Evolutionary conservation across 1,284 basidiomycete genomes (phyloP), one percentile per base, ranked within the genome.

Genomic region (Leccinum insigne): DNA sequence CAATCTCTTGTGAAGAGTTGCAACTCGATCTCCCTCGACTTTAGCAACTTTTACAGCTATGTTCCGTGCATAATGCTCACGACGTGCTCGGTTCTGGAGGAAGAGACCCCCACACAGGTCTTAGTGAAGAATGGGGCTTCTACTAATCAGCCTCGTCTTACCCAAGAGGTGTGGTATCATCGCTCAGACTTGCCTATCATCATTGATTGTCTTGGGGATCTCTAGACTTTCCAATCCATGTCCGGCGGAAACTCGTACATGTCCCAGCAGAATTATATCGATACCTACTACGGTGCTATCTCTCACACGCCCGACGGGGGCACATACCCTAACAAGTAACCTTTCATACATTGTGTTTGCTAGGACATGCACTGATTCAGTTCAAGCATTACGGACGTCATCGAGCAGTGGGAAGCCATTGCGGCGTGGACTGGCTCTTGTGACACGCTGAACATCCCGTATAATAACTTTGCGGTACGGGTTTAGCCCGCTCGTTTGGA

Each of bases 361-460:
- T 38, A 56, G n/a, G 13, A 18, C 35, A 21, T 59, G 52, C 60
- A 18, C 60, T 63, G 23, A 65, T 49, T 32, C 2, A 5, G 13
- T 21, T 42, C 58, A 23, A 71, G 70, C 7, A 67, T 69, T 8
- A 21, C 29, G 2, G 38, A 40, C 14, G 35, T 66, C 14, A 56
- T 63, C 2, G 64, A 40, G 5, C 66, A 71, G 13, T 71, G 71
- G 69, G n/a, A 62, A 38, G 4, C 35, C 40, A 66, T 73, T 47
- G 72, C 63, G 23, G 70, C 70, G 23, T 73, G 70, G 70, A 40
- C 69, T n/a, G 72, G 66, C 26, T 70, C 56, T 29, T 73, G 70
- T 23, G 63, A 66, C 10, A 67, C 69, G 11, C 13, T 44, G 58
- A 63, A 69, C 13, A 71, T 71, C 10, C 70, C 70, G 26, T 71